Base-by-base conservation (phyloP, 805 yeast genomes). In the Kluyveromyces siamensis region DNA sequence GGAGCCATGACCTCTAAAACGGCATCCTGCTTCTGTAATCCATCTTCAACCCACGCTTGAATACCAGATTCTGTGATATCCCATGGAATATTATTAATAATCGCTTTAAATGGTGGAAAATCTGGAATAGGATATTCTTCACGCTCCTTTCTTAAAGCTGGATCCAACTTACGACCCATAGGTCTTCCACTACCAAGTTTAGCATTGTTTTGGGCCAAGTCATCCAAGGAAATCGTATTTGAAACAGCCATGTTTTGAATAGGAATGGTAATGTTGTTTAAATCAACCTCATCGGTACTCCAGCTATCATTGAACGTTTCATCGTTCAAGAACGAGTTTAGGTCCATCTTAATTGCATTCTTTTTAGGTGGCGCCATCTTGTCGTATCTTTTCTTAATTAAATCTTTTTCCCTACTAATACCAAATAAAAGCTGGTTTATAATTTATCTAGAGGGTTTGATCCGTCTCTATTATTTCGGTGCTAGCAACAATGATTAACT, bases 81-180 rank as follows among this genome's bases (percentile, higher is more conserved):
- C 82, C 86, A 84, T 51, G 96, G 87, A 62, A 93, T 78, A 71
- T 90, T 89, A 63, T 80, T 79, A 56, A 91, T 75, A 65, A 87
- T 80, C n/a, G 96, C 97, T 60, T 86, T 84, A 75, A 69, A 93
- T 48, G 99, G 99, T 17, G 97, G 89, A 46, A 71, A 76, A 59
- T 88, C 91, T 42, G 99, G 99, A 52, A 93, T 75, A 40, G 96
- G 96, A 57, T 71, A 84, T 63, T 84, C 90, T 37, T 72, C 74
- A 68, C 87, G 77, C 53, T 77, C 67, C 46, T 59, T 50, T 30
- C 68, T 61, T 52, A 67, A 61, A 14, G 72, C 69, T 40, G 74
- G 72, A 52, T 69, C 73, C 50, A 64, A 55, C 46, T 67, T 57
- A 40, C 68, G 51, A 18, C 61, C 61, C 21, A 21, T 38, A 10